Evolutionary conservation across 75 land plant genomes (phyloP).

Genomic region (Larix kaempferi): DNA sequence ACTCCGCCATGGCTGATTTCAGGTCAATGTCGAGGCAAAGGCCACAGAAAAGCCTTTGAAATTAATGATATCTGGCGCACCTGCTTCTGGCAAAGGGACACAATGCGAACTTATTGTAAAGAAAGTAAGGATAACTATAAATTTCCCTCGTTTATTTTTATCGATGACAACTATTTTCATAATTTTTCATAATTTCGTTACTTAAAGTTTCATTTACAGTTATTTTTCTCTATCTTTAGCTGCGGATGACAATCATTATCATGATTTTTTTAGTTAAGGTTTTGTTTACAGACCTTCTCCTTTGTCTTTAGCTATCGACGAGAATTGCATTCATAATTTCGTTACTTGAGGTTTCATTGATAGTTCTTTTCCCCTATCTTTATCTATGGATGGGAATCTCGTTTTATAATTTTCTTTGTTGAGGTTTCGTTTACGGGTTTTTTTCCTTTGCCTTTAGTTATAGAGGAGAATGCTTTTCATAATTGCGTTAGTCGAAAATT

Average conservation of each 20-base stretch:
- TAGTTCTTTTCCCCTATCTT: background rate
- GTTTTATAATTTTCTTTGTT: too few relatives aligned
- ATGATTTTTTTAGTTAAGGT: too few relatives aligned
- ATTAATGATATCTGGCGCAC: constrained; percentile 76
- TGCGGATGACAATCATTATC: too few relatives aligned
- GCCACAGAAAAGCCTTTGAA: constrained; percentile 26
- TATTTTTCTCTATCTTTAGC: background rate
- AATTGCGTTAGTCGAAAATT: background rate
- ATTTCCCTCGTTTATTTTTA: too few relatives aligned
- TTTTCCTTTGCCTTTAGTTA: background rate
- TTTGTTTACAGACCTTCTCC: background rate
- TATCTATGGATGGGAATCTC: too few relatives aligned
- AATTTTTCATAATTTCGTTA: constrained; percentile 3
- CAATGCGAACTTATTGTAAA: constrained; percentile 70
- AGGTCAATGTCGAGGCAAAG: constrained; percentile 1
- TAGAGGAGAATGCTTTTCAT: background rate
- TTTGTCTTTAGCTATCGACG: background rate
- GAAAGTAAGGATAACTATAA: constrained; percentile 28
- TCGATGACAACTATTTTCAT: background rate
- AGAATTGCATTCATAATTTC: background rate
- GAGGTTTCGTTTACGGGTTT: background rate
- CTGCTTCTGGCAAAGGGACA: constrained; percentile 85
- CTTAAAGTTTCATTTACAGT: background rate
- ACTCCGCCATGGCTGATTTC: background rate
- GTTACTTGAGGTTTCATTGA: background rate